Base-by-base conservation (phyloP, 163 green algal genomes). In the Scenedesmus sp. region DNA sequence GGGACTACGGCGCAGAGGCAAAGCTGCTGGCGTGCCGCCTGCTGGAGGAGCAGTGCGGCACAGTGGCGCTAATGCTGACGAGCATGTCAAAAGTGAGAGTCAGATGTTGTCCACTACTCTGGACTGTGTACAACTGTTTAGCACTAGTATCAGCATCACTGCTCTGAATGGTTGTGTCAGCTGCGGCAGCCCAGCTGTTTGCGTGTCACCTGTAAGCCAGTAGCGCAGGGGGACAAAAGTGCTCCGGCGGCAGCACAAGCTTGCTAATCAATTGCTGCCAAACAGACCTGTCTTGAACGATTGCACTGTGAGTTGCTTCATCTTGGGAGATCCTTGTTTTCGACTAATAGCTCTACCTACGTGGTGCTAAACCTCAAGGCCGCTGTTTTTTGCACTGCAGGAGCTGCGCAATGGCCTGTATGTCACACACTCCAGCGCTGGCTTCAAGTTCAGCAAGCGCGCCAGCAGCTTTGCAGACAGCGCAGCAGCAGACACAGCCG, bases 41-140 rank as follows among this genome's bases (percentile, higher is more conserved):
- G 84, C 73, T 93, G 26, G 82, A 90, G 56, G 90, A 93, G 67
- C 73, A 86, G 70, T 90, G 84, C 23, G 90, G 83, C 46, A 90
- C 90, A 52, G 82, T 90, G 55, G 82, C 67, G 13, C 20, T 66
- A 4, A 54, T 93, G 23, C 60, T 93, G 84, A 34, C 88, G 23
- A 73, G 46, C 54, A 88, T 92, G 59, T 13, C 87, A 13, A 20
- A 60, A 57, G 87, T 87, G 15, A 34, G 73, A 4, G 18, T 18
- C 46, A 76, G 79, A 8, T n/a, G 34, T 64, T 10, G 8, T 64
- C 59, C 9, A 10, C 9, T 64, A 15, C 8, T 15, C 59, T 64
- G 59, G 8, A 64, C 59, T 64, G 8, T 15, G 8, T 10, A 64
- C 59, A 10, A 8, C 7, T 64, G 59, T 10, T 64, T 64, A 64